Conservation (phyloP, 495 filamentous ascomycete species). For the Jackrogersella multiformis region DNA sequence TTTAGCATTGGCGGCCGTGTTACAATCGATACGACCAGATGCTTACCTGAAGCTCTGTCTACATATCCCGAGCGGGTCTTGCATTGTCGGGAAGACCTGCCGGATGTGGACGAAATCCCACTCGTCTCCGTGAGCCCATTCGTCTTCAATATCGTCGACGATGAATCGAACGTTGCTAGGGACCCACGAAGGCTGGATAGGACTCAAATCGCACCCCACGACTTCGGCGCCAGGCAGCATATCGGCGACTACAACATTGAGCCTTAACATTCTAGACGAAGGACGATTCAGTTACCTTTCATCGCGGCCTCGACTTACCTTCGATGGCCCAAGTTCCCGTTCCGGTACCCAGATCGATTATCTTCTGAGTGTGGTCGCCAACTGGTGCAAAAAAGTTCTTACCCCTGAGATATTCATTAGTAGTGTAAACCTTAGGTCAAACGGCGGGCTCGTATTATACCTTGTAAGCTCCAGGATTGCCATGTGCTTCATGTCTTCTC, state of each 20-base stretch:
- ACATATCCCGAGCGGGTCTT: not conserved
- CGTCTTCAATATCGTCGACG: constrained; percentile 41
- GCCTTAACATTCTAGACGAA: too few species aligned
- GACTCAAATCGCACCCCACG: constrained; percentile 52
- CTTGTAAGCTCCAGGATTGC: constrained; percentile 3
- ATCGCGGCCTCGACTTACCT: not conserved
- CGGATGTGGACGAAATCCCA: constrained; percentile 10
- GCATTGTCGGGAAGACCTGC: constrained; percentile 4
- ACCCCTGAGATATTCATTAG: not conserved
- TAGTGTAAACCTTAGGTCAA: not conserved
- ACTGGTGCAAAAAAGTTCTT: constrained; percentile 3
- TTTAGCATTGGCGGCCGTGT: not conserved
- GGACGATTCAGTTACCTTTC: not conserved
- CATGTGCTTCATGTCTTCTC: not conserved
- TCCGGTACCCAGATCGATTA: constrained; percentile 3
- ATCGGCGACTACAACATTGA: constrained; percentile 2
- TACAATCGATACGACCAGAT: not conserved
- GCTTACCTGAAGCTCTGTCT: constrained; percentile 6
- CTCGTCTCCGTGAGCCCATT: constrained; percentile 1
- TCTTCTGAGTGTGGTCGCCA: constrained; percentile 1
- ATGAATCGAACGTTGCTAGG: constrained; percentile 57
- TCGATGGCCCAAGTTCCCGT: constrained; percentile 10
- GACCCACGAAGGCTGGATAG: constrained; percentile 56
- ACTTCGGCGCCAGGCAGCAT: constrained; percentile 50
- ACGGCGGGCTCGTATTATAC: not conserved